Percentiles rank a stretch among this genome's conserved stretches.
phyloP scores from a whole-genome alignment of 805 yeast species.

The Helenozyma rhizophorensis region DNA sequence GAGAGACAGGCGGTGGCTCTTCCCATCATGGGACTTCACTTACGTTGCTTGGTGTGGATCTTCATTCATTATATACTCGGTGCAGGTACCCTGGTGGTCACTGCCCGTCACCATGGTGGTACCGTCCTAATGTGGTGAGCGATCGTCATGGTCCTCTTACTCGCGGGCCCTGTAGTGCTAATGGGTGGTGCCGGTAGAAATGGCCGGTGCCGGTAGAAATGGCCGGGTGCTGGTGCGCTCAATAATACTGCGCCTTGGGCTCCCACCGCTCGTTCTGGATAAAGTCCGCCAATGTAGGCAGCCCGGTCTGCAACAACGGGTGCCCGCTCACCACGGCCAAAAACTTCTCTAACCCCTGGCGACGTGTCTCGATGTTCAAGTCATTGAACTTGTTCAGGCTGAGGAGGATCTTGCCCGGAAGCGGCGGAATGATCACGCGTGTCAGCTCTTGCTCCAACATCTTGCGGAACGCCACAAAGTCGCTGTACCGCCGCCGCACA shows the following conservation, averaged over 20 bases:
- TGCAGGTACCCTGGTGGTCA: too few relatives aligned
- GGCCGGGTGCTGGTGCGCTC: too few relatives aligned
- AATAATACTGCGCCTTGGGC: constrained; percentile 17
- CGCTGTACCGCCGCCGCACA: constrained; percentile 85
- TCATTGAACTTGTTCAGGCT: constrained; percentile 71
- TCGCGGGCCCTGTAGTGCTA: too few relatives aligned
- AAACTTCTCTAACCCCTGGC: constrained; percentile 81
- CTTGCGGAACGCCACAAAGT: constrained; percentile 77
- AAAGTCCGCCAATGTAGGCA: constrained; percentile 72
- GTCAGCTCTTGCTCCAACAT: constrained; percentile 72
- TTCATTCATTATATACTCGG: too few relatives aligned
- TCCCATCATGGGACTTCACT: too few relatives aligned
- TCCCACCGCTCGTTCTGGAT: constrained; percentile 86
- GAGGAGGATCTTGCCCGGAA: constrained; percentile 83
- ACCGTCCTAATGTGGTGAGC: too few relatives aligned
- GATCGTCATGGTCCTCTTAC: too few relatives aligned
- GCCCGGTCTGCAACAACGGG: constrained; percentile 85
- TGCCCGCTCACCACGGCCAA: constrained; percentile 80
- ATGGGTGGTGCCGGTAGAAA: too few relatives aligned
- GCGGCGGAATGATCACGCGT: constrained; percentile 75
- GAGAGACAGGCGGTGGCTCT: too few relatives aligned
- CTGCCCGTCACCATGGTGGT: too few relatives aligned
- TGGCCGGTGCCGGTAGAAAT: too few relatives aligned
- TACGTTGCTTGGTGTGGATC: too few relatives aligned
- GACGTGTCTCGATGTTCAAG: constrained; percentile 75